Base-by-base conservation (phyloP, 257 asterid species). In the Fraxinus cuspidata region DNA sequence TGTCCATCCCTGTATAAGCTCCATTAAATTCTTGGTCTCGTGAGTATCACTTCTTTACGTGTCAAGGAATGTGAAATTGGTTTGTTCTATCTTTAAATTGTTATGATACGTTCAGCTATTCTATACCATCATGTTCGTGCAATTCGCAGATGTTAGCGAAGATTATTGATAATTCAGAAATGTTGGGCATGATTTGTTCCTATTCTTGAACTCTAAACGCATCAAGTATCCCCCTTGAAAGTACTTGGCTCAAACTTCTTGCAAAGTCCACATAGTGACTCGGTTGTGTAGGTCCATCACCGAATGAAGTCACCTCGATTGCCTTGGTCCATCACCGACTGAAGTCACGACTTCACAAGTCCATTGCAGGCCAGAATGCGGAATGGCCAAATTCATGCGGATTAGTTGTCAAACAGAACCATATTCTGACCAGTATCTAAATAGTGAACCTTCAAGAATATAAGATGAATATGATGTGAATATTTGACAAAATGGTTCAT, bases 1-100 rank as follows among this genome's bases (percentile, higher is more conserved):
- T 94, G 98, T 86, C 97, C 81, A 88, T 94, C 96, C 85, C 98
- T 6, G 96, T 89, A 31, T 90, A 83, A 81, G n/a, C 72, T 80
- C 27, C 4, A 15, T 70, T 7, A 21, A 63, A 63, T 25, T 63
- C 68, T 63, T 63, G 32, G 34, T 56, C 32, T 25, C 32, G 4
- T 25, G 32, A 23, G 5, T 0, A 58, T 60, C 34, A 21, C 19
- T 25, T 23, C 25, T 23, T 63, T 19, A 3, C 34, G 1, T 63
- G 34, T 4, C 19, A 15, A 60, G 19, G 68, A 63, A n/a, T 21
- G 28, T n/a, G 8, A n/a, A 19, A 56, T 56, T 56, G 65, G n/a
- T 13, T 44, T 42, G 51, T 42, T 42, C 18, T 0, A 42, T 42
- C 18, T 42, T 42, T 42, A 42, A 42, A 42, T 42, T 8, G 3